Base-by-base conservation (phyloP, 164 flowering plant species). In the Sedum album region DNA sequence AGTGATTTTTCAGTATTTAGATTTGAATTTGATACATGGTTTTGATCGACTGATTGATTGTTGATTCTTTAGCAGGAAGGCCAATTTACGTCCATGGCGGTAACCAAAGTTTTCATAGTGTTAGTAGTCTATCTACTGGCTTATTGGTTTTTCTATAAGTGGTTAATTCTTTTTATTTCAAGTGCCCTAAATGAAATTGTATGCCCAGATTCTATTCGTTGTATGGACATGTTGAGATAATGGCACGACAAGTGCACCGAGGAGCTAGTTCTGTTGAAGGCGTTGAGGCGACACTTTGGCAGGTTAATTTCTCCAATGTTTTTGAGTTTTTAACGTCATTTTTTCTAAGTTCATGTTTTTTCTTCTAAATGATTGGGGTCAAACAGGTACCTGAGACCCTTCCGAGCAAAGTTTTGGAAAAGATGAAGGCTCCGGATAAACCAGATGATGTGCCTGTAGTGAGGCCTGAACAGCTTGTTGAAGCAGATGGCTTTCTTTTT, bases 261-360 rank as follows among this genome's bases (percentile, higher is more conserved):
- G 96, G 97, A 51, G 97, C 93, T 49, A 83, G 76, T 71, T 31
- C 88, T 38, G 93, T 89, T 69, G 66, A 83, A 51, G 93, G 82
- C 28, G 94, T 89, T 36, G 91, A 88, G 74, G 97, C 96, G 41
- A 86, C 88, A 11, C 88, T 89, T 57, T 92, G 97, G 96, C 88
- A 82, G 93, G 97, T 85, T 60, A 31, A 55, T 11, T 41, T 55
- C 61, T 31, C 25, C n/a, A n/a, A 42, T 63, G 26, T 33, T 35
- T 64, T 9, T 18, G 42, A n/a, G 20, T 31, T 63, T 63, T 41
- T 4, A 41, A 35, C 38, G 11, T 8, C 46, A n/a, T n/a, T 0
- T 21, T 10, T 64, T 31, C 20, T 35, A 1, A 2, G n/a, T 36
- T n/a, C 4, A 2, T 33, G 25, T 21, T 36, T 21, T 14, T 36